A percentile compares a stretch with the other conserved stretches of the same genome.
Conservation (phyloP, 768 basidiomycete genomes). For the Clathrus columnatus region DNA sequence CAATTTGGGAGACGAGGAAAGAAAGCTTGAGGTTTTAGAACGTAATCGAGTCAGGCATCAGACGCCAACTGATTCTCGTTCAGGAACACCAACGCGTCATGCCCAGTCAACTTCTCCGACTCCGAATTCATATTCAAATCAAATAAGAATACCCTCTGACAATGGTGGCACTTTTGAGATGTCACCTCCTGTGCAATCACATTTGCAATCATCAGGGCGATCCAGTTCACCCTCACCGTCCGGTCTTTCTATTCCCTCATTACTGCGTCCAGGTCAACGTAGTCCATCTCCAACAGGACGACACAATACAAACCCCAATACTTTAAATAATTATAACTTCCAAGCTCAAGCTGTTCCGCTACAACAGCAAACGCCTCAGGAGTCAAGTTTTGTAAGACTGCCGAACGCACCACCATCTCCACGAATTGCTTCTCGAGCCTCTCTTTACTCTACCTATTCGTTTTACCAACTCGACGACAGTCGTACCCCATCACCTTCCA, state of each 20-base stretch:
- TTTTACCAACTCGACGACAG: constrained; percentile 49
- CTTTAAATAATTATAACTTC: no score
- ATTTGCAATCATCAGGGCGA: constrained; percentile 11
- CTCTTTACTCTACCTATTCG: constrained; percentile 57
- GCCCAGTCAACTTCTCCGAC: background rate
- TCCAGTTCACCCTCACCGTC: background rate
- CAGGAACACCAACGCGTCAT: background rate
- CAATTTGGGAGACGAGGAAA: constrained; percentile 29
- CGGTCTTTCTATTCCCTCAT: background rate
- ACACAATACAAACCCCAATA: background rate
- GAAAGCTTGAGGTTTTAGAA: constrained; percentile 42
- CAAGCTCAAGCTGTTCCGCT: background rate
- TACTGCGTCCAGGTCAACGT: background rate
- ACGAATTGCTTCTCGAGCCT: constrained; percentile 29
- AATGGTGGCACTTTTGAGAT: background rate
- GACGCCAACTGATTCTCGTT: background rate
- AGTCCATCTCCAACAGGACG: background rate
- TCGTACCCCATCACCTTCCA: constrained; percentile 11
- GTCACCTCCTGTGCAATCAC: constrained; percentile 28
- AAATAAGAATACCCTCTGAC: background rate
- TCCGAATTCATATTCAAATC: background rate
- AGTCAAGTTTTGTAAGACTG: constrained; percentile 9
- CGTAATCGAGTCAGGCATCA: constrained; percentile 32
- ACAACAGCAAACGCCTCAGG: background rate
- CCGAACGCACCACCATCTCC: constrained; percentile 26